Conservation (phyloP, 768 basidiomycete genomes). For the Wakefieldia striispora region DNA sequence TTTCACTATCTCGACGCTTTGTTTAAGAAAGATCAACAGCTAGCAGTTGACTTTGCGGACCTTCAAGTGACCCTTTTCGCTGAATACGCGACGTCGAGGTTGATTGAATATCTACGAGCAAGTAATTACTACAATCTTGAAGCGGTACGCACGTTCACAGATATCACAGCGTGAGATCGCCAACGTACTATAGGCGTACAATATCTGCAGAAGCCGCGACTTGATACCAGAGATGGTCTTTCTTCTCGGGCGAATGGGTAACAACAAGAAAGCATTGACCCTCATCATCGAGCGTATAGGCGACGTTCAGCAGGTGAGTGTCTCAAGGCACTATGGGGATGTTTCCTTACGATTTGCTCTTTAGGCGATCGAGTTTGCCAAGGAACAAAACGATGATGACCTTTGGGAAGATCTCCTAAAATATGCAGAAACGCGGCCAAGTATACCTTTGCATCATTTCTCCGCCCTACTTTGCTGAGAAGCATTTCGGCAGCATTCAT, state of each 20-base stretch:
- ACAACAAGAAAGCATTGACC: constrained; percentile 91
- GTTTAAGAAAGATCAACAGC: constrained; percentile 79
- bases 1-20: constrained; percentile 93
- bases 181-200: constrained; percentile 62
- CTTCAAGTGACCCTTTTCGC: constrained; percentile 90
- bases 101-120: constrained; percentile 90
- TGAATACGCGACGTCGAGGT: constrained; percentile 70
- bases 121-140: constrained; percentile 92
- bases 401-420: constrained; percentile 95
- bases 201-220: constrained; percentile 79
- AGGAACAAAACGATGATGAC: constrained; percentile 95
- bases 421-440: constrained; percentile 91
- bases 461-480: neutral
- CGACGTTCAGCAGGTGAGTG: constrained; percentile 80
- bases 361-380: constrained; percentile 96
- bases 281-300: constrained; percentile 94
- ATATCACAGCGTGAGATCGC: neutral
- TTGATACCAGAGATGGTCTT: constrained; percentile 97
- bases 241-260: constrained; percentile 94
- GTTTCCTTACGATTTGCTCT: neutral
- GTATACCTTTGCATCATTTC: constrained; percentile 39
- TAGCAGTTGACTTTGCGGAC: constrained; percentile 81
- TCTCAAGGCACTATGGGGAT: neutral
- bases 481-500: constrained; percentile 68
- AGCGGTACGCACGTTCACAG: constrained; percentile 42